Evolutionary conservation across 495 filamentous ascomycete genomes (phyloP), one percentile per base, ranked within the genome.

Genomic region (Aspergillus saccharolyticus): DNA sequence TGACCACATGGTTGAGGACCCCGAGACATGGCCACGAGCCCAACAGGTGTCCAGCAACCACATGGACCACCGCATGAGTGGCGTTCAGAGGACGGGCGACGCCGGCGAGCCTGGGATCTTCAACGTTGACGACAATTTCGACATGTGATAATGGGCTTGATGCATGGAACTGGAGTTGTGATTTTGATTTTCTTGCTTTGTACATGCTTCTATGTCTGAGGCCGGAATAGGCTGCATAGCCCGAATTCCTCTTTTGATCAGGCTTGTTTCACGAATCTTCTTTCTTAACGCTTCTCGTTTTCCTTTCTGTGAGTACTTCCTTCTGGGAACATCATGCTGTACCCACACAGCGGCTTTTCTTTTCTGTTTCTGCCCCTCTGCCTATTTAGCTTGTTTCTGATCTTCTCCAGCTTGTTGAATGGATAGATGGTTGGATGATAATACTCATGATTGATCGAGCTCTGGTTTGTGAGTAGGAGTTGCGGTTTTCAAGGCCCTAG

Each of bases 1-100:
- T 24, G 89, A 88, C 39, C 73, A 74, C 4, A 86, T 88, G 85
- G 89, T 91, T 28, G 89, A 93, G 69, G 91, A 88, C 48, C 71
- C 74, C 28, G 82, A 85, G 4, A 39, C 60, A 10, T 74, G 70
- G 74, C 71, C 70, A 45, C 70, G 68, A 45, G 61, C 67, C 46
- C 74, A 78, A 49, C 71, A 70, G 24, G 51, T 69, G 12, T 65
- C 56, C n/a, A 65, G 63, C 57, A 70, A 71, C 45, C 63, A 61
- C 18, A 74, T 39, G 33, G 33, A 76, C 42, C 83, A 88, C 62
- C 81, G 85, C 46, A 91, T 91, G 87, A 87, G 85, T 67, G 88
- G 87, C 7, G 81, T 90, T 57, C 79, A 88, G 43, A 85, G 80
- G 75, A 83, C 85, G 53, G 71, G 72, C 61, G 80, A 83, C 45